phyloP scores from a whole-genome alignment of 2,329 filamentous ascomycete species.

The Drechslerella stenobrocha region DNA sequence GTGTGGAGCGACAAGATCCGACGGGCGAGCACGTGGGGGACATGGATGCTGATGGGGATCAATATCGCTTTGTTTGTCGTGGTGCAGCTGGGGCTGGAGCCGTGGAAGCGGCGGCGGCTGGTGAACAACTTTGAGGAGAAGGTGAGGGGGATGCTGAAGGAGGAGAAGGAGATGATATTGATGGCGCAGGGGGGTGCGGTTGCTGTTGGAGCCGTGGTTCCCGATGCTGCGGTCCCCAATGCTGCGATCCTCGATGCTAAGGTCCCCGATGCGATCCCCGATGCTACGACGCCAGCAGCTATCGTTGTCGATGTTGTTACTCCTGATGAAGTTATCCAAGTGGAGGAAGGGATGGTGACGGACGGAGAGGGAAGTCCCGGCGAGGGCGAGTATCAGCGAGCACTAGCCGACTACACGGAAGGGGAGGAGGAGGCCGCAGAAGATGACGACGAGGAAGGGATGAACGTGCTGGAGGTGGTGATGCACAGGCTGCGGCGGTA shows the following conservation, averaged over 20 bases:
- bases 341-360: conserved; percentile 17
- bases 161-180: conserved; percentile 64
- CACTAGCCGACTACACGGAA: too few relatives aligned
- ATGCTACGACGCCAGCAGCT: too few relatives aligned
- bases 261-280: neutral
- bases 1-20: conserved; percentile 98
- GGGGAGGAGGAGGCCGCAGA: conserved; percentile 3
- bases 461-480: conserved; percentile 7
- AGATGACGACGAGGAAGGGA: conserved; percentile 15
- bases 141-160: conserved; percentile 70
- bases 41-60: conserved; percentile 95
- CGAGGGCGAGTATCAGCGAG: neutral
- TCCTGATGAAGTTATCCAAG: too few relatives aligned
- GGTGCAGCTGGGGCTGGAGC: conserved; percentile 86
- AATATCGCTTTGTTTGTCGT: conserved; percentile 87
- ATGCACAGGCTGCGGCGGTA: conserved; percentile 17
- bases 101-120: conserved; percentile 80
- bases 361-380: too few relatives aligned
- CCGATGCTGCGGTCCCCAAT: conserved; percentile 57
- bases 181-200: conserved; percentile 59
- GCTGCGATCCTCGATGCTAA: conserved; percentile 60
- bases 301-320: too few relatives aligned
- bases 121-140: conserved; percentile 82
- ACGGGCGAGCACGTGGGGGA: conserved; percentile 96
- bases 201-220: conserved; percentile 57